phyloP scores from a whole-genome alignment of 2,329 filamentous ascomycete species.

The Beauveria sp. region DNA sequence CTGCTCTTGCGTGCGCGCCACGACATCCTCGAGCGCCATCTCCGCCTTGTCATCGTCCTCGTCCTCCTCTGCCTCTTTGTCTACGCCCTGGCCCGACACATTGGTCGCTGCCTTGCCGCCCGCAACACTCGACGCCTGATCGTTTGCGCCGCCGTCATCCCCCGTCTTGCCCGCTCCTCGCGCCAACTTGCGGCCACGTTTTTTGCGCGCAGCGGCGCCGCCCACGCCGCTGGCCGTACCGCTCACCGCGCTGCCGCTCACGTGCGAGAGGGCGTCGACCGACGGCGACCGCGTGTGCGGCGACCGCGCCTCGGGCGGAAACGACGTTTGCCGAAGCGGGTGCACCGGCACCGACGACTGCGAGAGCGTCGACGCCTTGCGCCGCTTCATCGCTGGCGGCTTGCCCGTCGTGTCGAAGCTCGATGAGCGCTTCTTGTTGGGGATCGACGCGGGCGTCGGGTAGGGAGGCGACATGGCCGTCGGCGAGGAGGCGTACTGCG shows the following conservation, averaged over 20 bases:
- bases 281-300: conserved; percentile 58
- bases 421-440: conserved; percentile 52
- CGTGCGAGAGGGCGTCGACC: conserved; percentile 51
- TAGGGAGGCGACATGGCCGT: conserved; percentile 49
- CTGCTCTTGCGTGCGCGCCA: conserved; percentile 58
- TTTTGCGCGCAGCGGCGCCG: conserved; percentile 42
- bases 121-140: conserved; percentile 38
- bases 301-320: conserved; percentile 57
- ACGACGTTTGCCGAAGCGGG: conserved; percentile 73
- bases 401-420: conserved; percentile 46
- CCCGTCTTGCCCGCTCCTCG: conserved; percentile 47
- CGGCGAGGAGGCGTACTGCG: conserved; percentile 37
- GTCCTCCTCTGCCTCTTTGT: conserved; percentile 43
- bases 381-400: conserved; percentile 47
- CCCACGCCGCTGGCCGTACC: conserved; percentile 27
- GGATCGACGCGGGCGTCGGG: conserved; percentile 41
- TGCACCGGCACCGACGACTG: conserved; percentile 50
- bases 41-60: conserved; percentile 50
- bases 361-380: conserved; percentile 61
- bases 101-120: conserved; percentile 34
- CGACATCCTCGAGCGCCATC: conserved; percentile 49
- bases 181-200: conserved; percentile 47
- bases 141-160: conserved; percentile 23
- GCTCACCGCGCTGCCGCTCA: conserved; percentile 54
- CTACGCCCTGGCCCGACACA: conserved; percentile 37